Conservation (phyloP, 2,329 filamentous ascomycete species). For the Kalmusia sp. region DNA sequence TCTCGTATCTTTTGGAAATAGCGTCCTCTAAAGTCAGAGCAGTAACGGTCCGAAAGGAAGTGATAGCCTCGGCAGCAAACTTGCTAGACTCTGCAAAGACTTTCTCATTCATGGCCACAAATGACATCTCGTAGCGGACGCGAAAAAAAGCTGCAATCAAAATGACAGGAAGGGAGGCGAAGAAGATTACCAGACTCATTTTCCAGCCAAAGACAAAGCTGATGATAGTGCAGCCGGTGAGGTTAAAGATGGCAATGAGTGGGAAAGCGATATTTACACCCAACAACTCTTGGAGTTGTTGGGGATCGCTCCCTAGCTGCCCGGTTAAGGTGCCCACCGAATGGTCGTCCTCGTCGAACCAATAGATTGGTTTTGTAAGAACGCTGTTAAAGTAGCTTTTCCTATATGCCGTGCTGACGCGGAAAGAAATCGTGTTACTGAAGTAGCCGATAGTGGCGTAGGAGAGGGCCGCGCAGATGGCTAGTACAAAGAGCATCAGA, state of each 20-base stretch:
- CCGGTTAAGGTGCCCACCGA: background rate
- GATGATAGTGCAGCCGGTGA: slow-evolving; percentile 73
- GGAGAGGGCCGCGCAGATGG: no score
- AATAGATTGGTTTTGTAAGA: background rate
- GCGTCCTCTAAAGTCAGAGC: slow-evolving; percentile 83
- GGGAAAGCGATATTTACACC: slow-evolving; percentile 9
- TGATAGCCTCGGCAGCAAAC: slow-evolving; percentile 88
- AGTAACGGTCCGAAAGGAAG: slow-evolving; percentile 87
- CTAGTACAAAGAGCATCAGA: no score
- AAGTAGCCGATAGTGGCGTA: no score
- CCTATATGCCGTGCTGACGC: no score
- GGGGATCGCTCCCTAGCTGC: background rate
- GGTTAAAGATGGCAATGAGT: slow-evolving; percentile 55
- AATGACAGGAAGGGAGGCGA: slow-evolving; percentile 71
- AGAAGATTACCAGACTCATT: slow-evolving; percentile 74
- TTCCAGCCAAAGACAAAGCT: slow-evolving; percentile 81
- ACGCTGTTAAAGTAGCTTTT: slow-evolving; percentile 3
- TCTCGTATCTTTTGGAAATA: slow-evolving; percentile 74
- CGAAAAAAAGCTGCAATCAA: slow-evolving; percentile 76
- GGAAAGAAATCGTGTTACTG: no score
- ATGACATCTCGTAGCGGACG: slow-evolving; percentile 63
- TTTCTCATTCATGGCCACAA: slow-evolving; percentile 78
- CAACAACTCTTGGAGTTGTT: slow-evolving; percentile 4
- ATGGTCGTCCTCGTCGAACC: slow-evolving; percentile 1
- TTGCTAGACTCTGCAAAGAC: slow-evolving; percentile 78